phyloP scores from a whole-genome alignment of 805 yeast genomes.

The Yamadazyma kitorensis region DNA sequence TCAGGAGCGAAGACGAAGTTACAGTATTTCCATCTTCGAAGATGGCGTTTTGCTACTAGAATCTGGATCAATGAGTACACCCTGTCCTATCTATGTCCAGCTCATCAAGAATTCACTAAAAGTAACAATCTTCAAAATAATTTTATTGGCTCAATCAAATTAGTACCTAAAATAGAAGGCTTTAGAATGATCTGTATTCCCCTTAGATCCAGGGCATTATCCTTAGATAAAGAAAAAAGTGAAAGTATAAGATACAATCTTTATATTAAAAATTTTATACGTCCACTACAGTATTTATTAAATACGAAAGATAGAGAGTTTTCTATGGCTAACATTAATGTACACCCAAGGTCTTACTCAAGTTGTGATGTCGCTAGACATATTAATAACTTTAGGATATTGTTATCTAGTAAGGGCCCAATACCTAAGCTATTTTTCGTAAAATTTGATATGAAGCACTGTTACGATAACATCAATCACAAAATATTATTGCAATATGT shows the following conservation, averaged over 20 bases:
- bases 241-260: conserved; percentile 20
- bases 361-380: conserved; percentile 42
- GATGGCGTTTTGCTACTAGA: conserved; percentile 50
- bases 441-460: conserved; percentile 73
- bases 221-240: neutral
- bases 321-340: neutral
- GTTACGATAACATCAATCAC: conserved; percentile 72
- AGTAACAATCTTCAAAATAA: conserved; percentile 5
- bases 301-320: conserved; percentile 10
- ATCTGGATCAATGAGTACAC: conserved; percentile 45
- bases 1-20: conserved; percentile 6
- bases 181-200: conserved; percentile 65
- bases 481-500: conserved; percentile 35
- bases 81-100: conserved; percentile 26
- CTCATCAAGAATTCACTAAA: conserved; percentile 6
- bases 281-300: conserved; percentile 10
- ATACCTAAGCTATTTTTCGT: conserved; percentile 47
- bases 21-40: conserved; percentile 52
- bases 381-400: conserved; percentile 36
- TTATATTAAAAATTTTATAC: conserved; percentile 6
- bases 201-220: conserved; percentile 13
- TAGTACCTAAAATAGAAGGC: conserved; percentile 56
- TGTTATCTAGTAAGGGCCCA: conserved; percentile 9
- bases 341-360: conserved; percentile 36
- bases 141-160: conserved; percentile 10